phyloP scores from a whole-genome alignment of 768 basidiomycete species.

The Suillus placidus region DNA sequence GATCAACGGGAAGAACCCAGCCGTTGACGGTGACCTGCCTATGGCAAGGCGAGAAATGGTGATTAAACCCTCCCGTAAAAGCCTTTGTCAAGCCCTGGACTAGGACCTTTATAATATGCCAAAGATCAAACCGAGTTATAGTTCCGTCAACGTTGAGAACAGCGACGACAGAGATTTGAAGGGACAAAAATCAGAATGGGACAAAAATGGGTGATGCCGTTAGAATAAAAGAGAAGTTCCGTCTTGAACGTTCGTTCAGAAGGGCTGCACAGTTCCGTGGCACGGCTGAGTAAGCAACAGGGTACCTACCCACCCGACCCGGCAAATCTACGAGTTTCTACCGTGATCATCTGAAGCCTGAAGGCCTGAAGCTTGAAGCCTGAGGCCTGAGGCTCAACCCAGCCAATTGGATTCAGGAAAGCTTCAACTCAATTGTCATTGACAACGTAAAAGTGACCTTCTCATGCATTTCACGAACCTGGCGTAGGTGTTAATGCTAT shows the following conservation, averaged over 20 bases:
- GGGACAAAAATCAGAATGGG: conserved; percentile 7
- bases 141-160: neutral
- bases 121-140: neutral
- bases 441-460: neutral
- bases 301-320: neutral
- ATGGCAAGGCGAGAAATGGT: conserved; percentile 26
- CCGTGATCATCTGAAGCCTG: neutral
- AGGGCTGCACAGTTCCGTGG: neutral
- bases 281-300: conserved; percentile 1
- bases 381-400: too few species aligned
- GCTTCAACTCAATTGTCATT: neutral
- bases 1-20: conserved; percentile 5
- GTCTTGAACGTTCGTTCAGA: neutral
- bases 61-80: conserved; percentile 31
- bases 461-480: conserved; percentile 4
- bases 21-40: conserved; percentile 12
- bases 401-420: neutral
- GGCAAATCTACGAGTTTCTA: neutral
- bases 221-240: conserved; percentile 3
- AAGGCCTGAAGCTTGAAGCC: too few species aligned
- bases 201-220: neutral
- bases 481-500: conserved; percentile 9
- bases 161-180: neutral
- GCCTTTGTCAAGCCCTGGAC: conserved; percentile 17
- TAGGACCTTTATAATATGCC: neutral